These are phyloP conservation scores for Rosa persica DNA, from an alignment of 306 rosid genomes.

Conservation along the genomic window DNA sequence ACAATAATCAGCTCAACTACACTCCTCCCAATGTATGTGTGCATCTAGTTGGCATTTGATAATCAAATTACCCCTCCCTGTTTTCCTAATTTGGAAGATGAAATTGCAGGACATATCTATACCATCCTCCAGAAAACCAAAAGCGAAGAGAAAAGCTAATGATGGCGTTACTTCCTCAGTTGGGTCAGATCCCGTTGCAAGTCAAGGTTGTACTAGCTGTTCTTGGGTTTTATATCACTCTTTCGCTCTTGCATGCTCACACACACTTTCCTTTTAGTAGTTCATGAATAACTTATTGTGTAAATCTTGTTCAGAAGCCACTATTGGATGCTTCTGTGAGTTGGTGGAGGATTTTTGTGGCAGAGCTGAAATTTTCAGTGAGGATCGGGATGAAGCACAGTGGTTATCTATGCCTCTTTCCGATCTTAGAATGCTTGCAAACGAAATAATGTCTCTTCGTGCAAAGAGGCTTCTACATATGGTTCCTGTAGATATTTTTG, in stretches of 20 bases:
- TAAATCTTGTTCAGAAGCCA: slow-evolving; percentile 50
- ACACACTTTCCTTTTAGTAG: slow-evolving; percentile 1
- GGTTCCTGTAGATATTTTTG: slow-evolving; percentile 76
- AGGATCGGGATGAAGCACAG: slow-evolving; percentile 88
- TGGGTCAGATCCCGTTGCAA: slow-evolving; percentile 52
- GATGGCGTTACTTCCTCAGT: slow-evolving; percentile 43
- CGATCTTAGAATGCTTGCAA: slow-evolving; percentile 80
- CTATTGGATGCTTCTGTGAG: slow-evolving; percentile 57
- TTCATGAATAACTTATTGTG: slow-evolving; percentile 23
- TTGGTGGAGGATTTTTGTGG: slow-evolving; percentile 73
- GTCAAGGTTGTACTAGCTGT: slow-evolving; percentile 63
- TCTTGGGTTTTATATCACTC: slow-evolving; percentile 24
- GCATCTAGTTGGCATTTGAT: slow-evolving; percentile 25
- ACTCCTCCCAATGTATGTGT: slow-evolving; percentile 55
- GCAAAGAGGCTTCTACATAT: slow-evolving; percentile 74
- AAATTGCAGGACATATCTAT: slow-evolving; percentile 62
- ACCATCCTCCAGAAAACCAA: slow-evolving; percentile 71
- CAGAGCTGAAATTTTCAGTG: slow-evolving; percentile 67
- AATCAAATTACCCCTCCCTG: not conserved
- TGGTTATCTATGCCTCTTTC: slow-evolving; percentile 79
- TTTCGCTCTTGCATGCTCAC: slow-evolving; percentile 1
- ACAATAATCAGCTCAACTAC: slow-evolving; percentile 43
- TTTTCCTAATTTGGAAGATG: slow-evolving; percentile 35
- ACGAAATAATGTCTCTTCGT: slow-evolving; percentile 77
- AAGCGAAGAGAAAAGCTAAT: slow-evolving; percentile 63